These are phyloP conservation scores for Ceratocystis destructans DNA, from an alignment of 2,329 filamentous ascomycete genomes.

Conservation along the genomic window DNA sequence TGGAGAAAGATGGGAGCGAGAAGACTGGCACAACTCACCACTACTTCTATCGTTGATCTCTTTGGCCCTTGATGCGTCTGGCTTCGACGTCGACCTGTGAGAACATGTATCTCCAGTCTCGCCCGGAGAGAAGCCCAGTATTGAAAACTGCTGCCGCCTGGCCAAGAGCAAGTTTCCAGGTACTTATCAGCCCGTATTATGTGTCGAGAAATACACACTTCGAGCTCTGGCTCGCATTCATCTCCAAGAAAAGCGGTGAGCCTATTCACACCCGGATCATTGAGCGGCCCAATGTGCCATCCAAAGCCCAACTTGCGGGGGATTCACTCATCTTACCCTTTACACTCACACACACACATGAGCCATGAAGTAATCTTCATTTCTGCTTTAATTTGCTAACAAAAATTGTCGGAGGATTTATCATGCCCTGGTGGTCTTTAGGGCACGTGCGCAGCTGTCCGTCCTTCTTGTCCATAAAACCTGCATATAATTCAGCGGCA, in stretches of 20 bases:
- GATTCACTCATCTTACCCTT: background rate
- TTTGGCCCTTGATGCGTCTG: no score
- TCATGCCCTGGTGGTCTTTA: background rate
- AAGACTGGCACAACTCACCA: no score
- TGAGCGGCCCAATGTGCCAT: background rate
- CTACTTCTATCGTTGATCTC: no score
- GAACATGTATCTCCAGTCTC: no score
- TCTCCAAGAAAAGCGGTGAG: background rate
- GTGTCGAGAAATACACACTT: no score
- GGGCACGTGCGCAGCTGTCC: background rate
- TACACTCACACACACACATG: background rate
- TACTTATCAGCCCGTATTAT: no score
- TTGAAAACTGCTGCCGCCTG: no score
- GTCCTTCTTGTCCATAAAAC: slow-evolving; percentile 3
- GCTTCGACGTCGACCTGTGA: no score
- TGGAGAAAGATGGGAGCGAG: no score
- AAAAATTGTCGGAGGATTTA: slow-evolving; percentile 2
- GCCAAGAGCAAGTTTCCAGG: no score
- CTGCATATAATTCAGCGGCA: slow-evolving; percentile 3
- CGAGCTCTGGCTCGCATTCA: no score
- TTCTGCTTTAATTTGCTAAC: background rate
- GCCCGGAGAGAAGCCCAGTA: no score
- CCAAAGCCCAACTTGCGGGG: background rate
- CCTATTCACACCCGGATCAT: background rate
- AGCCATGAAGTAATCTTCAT: background rate